Percentiles rank a stretch among this genome's conserved stretches.
Evolutionary conservation across 1,284 basidiomycete genomes (phyloP).

Genomic region (Ganoderma lingzhi): DNA sequence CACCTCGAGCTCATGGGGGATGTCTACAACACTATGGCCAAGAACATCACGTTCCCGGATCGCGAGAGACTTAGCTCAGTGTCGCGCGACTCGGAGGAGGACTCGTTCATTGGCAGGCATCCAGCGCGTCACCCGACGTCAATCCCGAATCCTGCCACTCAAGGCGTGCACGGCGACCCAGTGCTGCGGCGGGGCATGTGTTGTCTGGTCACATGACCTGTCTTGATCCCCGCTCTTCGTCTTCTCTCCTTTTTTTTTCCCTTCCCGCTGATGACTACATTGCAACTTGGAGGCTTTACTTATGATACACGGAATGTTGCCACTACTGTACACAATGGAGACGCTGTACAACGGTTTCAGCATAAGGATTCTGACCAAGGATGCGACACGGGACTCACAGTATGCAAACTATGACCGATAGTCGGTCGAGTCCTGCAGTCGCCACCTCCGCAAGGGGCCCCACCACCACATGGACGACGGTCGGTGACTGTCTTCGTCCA

Average conservation of each 20-base stretch:
- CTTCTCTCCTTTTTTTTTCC: too few species aligned
- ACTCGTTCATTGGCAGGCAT: too few species aligned
- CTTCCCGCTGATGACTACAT: too few species aligned
- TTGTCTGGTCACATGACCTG: too few species aligned
- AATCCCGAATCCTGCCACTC: too few species aligned
- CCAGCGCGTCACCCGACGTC: too few species aligned
- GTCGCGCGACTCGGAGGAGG: neutral
- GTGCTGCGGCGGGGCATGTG: too few species aligned
- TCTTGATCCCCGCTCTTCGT: too few species aligned
- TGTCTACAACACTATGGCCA: constrained; percentile 2
- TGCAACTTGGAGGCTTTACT: neutral
- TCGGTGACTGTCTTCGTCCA: constrained; percentile 33
- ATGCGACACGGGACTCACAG: neutral
- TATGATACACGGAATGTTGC: neutral
- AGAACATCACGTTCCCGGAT: constrained; percentile 9
- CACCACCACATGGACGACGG: constrained; percentile 74
- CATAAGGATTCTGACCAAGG: neutral
- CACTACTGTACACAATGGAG: neutral
- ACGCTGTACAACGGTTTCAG: neutral
- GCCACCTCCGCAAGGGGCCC: constrained; percentile 77
- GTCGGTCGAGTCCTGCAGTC: constrained; percentile 76
- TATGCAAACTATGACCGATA: constrained; percentile 51
- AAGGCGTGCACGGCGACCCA: too few species aligned
- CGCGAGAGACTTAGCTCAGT: too few species aligned
- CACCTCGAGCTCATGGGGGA: constrained; percentile 3